Percentiles rank a stretch among this genome's conserved stretches.
Conservation (phyloP, 805 yeast genomes). For the Starmera dryadoides region DNA sequence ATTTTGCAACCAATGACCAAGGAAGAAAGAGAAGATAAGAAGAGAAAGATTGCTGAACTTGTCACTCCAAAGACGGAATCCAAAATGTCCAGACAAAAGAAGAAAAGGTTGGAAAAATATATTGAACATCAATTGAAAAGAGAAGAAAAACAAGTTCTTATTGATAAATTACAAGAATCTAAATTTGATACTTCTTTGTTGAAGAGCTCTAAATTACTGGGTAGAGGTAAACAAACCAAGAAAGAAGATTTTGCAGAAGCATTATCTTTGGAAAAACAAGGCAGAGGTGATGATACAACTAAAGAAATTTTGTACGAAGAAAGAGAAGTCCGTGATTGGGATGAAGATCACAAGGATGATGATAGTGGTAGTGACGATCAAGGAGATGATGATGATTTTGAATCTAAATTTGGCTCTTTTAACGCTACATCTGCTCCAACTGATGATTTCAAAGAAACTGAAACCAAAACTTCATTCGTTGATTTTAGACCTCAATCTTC, state of each 20-base stretch:
- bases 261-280: constrained; percentile 60
- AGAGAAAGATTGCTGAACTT: constrained; percentile 54
- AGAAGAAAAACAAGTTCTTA: constrained; percentile 75
- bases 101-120: constrained; percentile 81
- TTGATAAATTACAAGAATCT: constrained; percentile 61
- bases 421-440: too few species aligned
- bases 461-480: constrained; percentile 40
- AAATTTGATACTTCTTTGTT: constrained; percentile 62
- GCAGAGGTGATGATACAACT: constrained; percentile 58
- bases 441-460: not conserved
- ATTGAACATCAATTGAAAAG: constrained; percentile 84
- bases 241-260: constrained; percentile 73
- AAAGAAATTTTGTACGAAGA: constrained; percentile 63
- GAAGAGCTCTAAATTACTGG: constrained; percentile 70
- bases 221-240: constrained; percentile 64
- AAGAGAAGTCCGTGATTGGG: constrained; percentile 58
- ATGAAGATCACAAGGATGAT: constrained; percentile 27
- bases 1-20: constrained; percentile 54
- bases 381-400: constrained; percentile 19
- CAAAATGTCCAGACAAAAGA: constrained; percentile 64
- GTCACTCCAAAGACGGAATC: constrained; percentile 55
- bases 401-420: constrained; percentile 18
- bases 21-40: constrained; percentile 57
- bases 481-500: constrained; percentile 62
- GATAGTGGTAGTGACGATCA: constrained; percentile 13